phyloP scores from a whole-genome alignment of 2,329 filamentous ascomycete species.

The Alternaria ventricosa region DNA sequence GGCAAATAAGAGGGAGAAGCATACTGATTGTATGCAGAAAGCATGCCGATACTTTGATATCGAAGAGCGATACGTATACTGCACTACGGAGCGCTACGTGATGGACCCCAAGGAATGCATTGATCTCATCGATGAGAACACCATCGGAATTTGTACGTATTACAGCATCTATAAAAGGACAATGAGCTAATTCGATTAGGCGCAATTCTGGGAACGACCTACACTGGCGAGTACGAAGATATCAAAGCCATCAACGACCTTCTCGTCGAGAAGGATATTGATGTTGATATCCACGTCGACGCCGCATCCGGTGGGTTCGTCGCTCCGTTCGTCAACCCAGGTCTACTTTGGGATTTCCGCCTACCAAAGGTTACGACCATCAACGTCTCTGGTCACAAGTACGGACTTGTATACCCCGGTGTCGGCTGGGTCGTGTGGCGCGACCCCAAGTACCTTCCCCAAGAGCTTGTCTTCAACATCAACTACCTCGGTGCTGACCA shows the following conservation, averaged over 20 bases:
- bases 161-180: not conserved
- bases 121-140: constrained; percentile 70
- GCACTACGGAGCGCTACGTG: constrained; percentile 66
- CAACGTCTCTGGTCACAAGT: constrained; percentile 94
- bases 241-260: constrained; percentile 91
- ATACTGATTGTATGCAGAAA: constrained; percentile 58
- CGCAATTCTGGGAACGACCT: constrained; percentile 88
- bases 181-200: constrained; percentile 12
- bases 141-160: constrained; percentile 79
- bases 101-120: constrained; percentile 69
- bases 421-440: constrained; percentile 96
- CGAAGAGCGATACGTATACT: constrained; percentile 81
- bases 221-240: constrained; percentile 93
- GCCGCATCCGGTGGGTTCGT: constrained; percentile 93
- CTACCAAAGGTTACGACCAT: constrained; percentile 89
- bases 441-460: constrained; percentile 68
- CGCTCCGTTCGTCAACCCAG: constrained; percentile 85
- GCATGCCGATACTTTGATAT: constrained; percentile 82
- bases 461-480: constrained; percentile 98
- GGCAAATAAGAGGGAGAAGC: too few species aligned
- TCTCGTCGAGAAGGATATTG: constrained; percentile 73
- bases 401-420: constrained; percentile 78
- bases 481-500: constrained; percentile 97
- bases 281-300: constrained; percentile 91
- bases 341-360: constrained; percentile 90